These are phyloP conservation scores for Prosopis cineraria DNA, from an alignment of 306 rosid species.

Conservation along the genomic window DNA sequence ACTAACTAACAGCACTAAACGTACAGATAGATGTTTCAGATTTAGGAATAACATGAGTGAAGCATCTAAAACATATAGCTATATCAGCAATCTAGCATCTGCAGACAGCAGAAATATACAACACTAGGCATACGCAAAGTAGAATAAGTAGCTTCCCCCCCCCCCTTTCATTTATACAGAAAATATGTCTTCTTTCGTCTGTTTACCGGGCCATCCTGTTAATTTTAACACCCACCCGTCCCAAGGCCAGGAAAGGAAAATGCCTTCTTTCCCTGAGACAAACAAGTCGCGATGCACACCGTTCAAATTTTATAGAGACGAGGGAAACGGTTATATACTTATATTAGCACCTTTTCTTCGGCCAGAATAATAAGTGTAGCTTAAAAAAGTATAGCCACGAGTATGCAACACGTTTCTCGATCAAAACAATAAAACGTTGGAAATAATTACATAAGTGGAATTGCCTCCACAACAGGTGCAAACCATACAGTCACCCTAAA, in stretches of 20 bases:
- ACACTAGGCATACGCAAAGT: slow-evolving; percentile 11
- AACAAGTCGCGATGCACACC: slow-evolving; percentile 1
- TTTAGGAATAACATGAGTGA: neutral
- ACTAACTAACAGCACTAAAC: slow-evolving; percentile 11
- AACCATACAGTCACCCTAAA: neutral
- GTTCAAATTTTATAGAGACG: slow-evolving; percentile 10
- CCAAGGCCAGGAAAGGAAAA: neutral
- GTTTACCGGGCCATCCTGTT: neutral
- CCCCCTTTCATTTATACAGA: neutral
- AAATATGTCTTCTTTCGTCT: neutral
- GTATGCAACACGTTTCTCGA: neutral
- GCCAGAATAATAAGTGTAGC: neutral
- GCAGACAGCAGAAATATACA: neutral
- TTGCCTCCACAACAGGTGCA: neutral
- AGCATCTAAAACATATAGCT: slow-evolving; percentile 1
- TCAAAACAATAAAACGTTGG: neutral
- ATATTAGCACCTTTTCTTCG: neutral
- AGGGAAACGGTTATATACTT: neutral
- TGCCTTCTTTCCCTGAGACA: neutral
- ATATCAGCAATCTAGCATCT: neutral
- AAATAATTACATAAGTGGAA: neutral
- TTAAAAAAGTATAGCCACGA: neutral
- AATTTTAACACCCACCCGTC: neutral
- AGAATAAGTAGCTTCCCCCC: neutral
- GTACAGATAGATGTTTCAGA: neutral